Evolutionary conservation across 2,329 filamentous ascomycete species (phyloP).

Genomic region (Stagonosporopsis tanaceti): DNA sequence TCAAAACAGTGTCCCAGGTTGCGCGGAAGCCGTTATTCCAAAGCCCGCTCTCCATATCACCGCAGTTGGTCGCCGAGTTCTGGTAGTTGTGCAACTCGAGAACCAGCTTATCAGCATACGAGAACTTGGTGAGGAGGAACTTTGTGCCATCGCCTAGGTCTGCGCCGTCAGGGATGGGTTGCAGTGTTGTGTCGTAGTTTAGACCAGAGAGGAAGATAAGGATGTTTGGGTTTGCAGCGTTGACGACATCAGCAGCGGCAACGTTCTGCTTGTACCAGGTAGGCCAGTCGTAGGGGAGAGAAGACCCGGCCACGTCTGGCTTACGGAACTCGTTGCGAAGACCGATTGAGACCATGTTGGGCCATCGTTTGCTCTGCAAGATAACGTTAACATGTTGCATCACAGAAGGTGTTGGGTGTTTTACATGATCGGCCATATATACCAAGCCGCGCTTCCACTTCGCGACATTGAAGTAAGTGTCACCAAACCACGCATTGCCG

Average conservation of each 20-base stretch:
- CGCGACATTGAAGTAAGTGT: constrained; percentile 62
- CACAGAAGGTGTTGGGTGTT: background rate
- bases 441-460: constrained; percentile 68
- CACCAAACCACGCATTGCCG: constrained; percentile 68
- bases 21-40: constrained; percentile 64
- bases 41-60: constrained; percentile 56
- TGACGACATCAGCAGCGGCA: constrained; percentile 59
- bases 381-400: background rate
- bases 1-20: constrained; percentile 53
- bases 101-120: constrained; percentile 63
- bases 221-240: constrained; percentile 60
- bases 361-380: constrained; percentile 46
- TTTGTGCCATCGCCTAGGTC: constrained; percentile 59
- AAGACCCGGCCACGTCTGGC: constrained; percentile 36
- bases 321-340: constrained; percentile 63
- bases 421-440: constrained; percentile 67
- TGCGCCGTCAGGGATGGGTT: constrained; percentile 59
- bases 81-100: constrained; percentile 70
- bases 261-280: constrained; percentile 63
- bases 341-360: constrained; percentile 63
- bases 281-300: constrained; percentile 63
- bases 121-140: constrained; percentile 59
- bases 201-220: constrained; percentile 69
- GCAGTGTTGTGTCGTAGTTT: constrained; percentile 64
- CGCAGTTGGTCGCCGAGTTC: constrained; percentile 59